These are phyloP conservation scores for Spathaspora sp. DNA, from an alignment of 1,139 yeast genomes.

Conservation along the genomic window DNA sequence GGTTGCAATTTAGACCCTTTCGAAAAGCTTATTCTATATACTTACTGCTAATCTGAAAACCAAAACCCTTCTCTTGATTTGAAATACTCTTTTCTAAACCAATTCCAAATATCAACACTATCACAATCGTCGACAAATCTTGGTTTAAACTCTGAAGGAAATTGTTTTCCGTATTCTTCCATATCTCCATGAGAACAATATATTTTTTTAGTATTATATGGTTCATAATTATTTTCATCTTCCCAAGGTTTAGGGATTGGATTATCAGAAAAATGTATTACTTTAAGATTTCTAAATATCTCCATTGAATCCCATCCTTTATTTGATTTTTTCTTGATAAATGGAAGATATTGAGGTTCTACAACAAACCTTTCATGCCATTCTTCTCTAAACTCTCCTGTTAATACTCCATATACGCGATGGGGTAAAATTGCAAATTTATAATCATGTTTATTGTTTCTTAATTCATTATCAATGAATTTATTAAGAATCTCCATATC, in stretches of 20 bases:
- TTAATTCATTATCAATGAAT: slow-evolving; percentile 25
- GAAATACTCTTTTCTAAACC: slow-evolving; percentile 20
- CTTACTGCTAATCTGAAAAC: slow-evolving; percentile 7
- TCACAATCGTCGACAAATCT: slow-evolving; percentile 33
- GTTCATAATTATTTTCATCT: slow-evolving; percentile 15
- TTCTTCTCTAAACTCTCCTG: slow-evolving; percentile 47
- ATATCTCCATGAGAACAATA: slow-evolving; percentile 23
- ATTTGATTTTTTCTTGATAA: slow-evolving; percentile 19
- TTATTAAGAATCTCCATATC: slow-evolving; percentile 54
- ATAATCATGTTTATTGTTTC: slow-evolving; percentile 18
- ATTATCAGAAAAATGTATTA: slow-evolving; percentile 44
- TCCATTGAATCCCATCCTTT: slow-evolving; percentile 29
- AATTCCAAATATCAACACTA: slow-evolving; percentile 33
- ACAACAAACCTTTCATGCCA: slow-evolving; percentile 24
- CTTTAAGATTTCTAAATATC: slow-evolving; percentile 21
- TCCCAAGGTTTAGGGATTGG: slow-evolving; percentile 53
- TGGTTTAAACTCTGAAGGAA: slow-evolving; percentile 27
- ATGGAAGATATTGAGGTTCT: slow-evolving; percentile 37
- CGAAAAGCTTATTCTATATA: background rate
- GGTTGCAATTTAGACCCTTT: background rate
- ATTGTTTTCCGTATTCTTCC: slow-evolving; percentile 17
- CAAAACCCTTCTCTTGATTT: slow-evolving; percentile 12
- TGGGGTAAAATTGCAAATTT: slow-evolving; percentile 45
- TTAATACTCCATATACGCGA: slow-evolving; percentile 43
- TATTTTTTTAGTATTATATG: slow-evolving; percentile 28